Evolutionary conservation across 129 eudicot genomes (phyloP).

Genomic region (Helianthus annuus): DNA sequence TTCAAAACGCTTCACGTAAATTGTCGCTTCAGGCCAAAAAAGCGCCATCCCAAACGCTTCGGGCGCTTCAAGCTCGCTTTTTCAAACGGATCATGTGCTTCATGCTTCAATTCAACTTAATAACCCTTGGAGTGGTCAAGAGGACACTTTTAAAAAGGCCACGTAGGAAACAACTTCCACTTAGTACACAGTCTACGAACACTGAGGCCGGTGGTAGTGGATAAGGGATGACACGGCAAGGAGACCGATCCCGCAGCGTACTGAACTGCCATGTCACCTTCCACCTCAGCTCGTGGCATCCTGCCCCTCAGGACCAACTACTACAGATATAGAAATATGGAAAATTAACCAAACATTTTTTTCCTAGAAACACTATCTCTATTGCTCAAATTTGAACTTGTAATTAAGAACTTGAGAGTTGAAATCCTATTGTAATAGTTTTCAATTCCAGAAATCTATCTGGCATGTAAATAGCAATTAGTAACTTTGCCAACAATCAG

Average conservation of each 20-base stretch:
- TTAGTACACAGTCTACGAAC: slow-evolving; percentile 10
- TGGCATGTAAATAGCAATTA: neutral
- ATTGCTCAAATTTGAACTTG: neutral
- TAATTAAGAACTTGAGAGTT: neutral
- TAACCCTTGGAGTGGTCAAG: neutral
- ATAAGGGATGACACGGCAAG: too few species aligned
- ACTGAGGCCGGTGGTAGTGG: neutral
- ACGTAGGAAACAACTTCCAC: slow-evolving; percentile 10
- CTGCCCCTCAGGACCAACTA: neutral
- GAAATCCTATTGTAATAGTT: neutral
- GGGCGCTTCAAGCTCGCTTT: too few species aligned
- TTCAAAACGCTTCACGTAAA: too few species aligned
- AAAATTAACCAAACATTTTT: too few species aligned
- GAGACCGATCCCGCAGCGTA: too few species aligned
- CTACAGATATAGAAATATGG: too few species aligned
- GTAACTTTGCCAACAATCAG: neutral
- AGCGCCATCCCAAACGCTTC: too few species aligned
- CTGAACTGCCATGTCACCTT: neutral
- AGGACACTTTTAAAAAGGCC: neutral
- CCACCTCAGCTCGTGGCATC: neutral
- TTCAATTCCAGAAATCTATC: neutral
- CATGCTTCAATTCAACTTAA: neutral
- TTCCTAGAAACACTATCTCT: neutral
- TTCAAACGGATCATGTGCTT: too few species aligned
- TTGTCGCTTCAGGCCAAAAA: too few species aligned